Conservation (phyloP, 805 yeast species). For the Sugiyamaella smithiae region DNA sequence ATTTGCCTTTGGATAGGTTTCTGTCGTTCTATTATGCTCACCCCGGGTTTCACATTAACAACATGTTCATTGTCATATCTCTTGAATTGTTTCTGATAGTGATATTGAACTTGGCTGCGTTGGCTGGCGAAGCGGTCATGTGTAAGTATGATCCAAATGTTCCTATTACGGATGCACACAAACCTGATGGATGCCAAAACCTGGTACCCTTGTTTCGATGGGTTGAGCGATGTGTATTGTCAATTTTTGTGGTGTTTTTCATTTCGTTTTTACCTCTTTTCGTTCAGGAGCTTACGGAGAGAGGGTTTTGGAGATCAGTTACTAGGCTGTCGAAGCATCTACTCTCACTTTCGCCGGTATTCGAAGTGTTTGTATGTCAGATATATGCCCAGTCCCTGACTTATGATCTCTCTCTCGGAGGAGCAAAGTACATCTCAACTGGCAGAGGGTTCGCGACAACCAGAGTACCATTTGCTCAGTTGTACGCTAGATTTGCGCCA, state of each 20-base stretch:
- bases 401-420: slow-evolving; percentile 70
- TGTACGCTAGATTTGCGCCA: slow-evolving; percentile 67
- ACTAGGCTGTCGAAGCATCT: slow-evolving; percentile 65
- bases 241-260: slow-evolving; percentile 70
- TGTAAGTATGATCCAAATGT: slow-evolving; percentile 58
- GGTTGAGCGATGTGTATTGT: slow-evolving; percentile 69
- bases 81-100: slow-evolving; percentile 60
- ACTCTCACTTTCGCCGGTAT: slow-evolving; percentile 68
- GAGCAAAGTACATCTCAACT: slow-evolving; percentile 78
- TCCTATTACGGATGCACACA: slow-evolving; percentile 60
- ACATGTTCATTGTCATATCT: slow-evolving; percentile 68
- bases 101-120: slow-evolving; percentile 57
- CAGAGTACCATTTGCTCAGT: slow-evolving; percentile 59
- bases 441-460: slow-evolving; percentile 81
- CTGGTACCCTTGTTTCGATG: slow-evolving; percentile 69
- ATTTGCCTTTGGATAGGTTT: slow-evolving; percentile 73
- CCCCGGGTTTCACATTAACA: slow-evolving; percentile 82
- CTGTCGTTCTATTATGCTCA: slow-evolving; percentile 80
- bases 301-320: slow-evolving; percentile 69
- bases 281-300: slow-evolving; percentile 73
- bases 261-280: slow-evolving; percentile 72
- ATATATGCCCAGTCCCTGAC: slow-evolving; percentile 68
- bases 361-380: slow-evolving; percentile 76
- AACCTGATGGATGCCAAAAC: slow-evolving; percentile 69
- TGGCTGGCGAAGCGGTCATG: slow-evolving; percentile 57